These are phyloP conservation scores for Leptomonas pyrrhocoris DNA, from an alignment of 208 protist genomes.

Conservation along the genomic window DNA sequence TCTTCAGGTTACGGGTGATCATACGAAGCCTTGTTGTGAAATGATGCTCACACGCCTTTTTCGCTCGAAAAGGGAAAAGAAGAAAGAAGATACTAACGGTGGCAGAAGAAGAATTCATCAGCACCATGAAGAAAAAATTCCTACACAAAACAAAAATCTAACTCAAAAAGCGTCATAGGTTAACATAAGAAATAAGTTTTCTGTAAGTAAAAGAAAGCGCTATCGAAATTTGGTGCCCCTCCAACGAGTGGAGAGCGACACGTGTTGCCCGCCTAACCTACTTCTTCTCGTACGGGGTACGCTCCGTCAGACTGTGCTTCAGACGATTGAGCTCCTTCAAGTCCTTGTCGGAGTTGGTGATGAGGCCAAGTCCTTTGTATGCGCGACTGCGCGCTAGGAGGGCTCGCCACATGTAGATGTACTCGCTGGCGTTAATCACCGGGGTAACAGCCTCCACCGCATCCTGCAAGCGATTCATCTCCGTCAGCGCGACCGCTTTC, in stretches of 20 bases:
- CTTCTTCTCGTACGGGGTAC: conserved; percentile 50
- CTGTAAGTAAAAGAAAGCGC: conserved; percentile 18
- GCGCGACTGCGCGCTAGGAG: conserved; percentile 78
- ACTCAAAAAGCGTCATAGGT: conserved; percentile 8
- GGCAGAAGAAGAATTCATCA: conserved; percentile 6
- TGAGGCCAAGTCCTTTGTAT: conserved; percentile 77
- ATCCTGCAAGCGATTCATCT: conserved; percentile 73
- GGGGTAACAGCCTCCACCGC: conserved; percentile 69
- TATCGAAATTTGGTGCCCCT: background rate
- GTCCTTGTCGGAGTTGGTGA: conserved; percentile 83
- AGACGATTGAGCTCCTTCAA: conserved; percentile 71
- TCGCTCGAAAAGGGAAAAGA: background rate
- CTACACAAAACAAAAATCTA: conserved; percentile 26
- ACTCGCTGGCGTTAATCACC: conserved; percentile 80
- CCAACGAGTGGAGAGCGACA: conserved; percentile 2
- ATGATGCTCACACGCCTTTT: background rate
- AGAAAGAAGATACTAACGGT: conserved; percentile 31
- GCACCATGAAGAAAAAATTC: conserved; percentile 14
- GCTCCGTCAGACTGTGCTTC: conserved; percentile 62
- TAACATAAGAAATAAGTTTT: conserved; percentile 21
- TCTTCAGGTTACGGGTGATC: background rate
- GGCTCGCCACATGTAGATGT: conserved; percentile 90
- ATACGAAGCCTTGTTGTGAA: background rate
- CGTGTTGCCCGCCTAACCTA: conserved; percentile 11
- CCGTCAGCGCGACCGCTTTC: conserved; percentile 65